Base-by-base conservation (phyloP, 306 rosid species). In the Trifolium dubium region DNA sequence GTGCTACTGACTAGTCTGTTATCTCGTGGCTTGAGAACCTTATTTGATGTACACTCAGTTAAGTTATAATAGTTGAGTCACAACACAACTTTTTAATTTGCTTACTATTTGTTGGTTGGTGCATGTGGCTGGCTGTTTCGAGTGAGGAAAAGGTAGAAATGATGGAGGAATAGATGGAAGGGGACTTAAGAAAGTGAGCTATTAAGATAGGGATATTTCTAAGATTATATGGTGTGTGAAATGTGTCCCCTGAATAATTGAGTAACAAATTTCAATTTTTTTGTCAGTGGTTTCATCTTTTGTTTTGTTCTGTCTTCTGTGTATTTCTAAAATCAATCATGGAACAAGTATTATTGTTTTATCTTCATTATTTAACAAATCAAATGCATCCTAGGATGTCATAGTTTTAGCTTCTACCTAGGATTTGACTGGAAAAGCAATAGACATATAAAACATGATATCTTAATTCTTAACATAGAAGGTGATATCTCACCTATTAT, bases 381-480 rank as follows among this genome's bases (percentile, higher is more conserved):
- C 34, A 55, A 55, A 55, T 23, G 62, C 62, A 55, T 55, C 61
- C 34, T 3, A 19, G 61, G 34, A 19, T 55, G 61, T 55, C 61
- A 55, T 19, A 54, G 19, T 55, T 32, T 8, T 55, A 55, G 34
- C 4, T 55, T 3, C 2, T 19, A 17, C 31, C 32, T 54, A 23
- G 6, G 34, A 55, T 23, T 54, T 5, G 61, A 10, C 61, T 0
- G 61, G 30, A 54, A 54, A 54, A 54, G 0, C 19, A 47, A 8
- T 14, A 47, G 17, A 47, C 54, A 14, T 47, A 5, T 5, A 47
- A 47, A 5, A 13, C 14, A 47, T 1, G 18, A 14, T 14, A n/a
- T n/a, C 7, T n/a, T 49, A 13, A 46, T 13, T 46, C 51, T 46
- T 46, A 12, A 46, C 15, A 4, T 13, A 46, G 54, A 47, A 47